Evolutionary conservation across 371 early-diverging fungal genomes (phyloP).

Genomic region (Coemansia sp.): DNA sequence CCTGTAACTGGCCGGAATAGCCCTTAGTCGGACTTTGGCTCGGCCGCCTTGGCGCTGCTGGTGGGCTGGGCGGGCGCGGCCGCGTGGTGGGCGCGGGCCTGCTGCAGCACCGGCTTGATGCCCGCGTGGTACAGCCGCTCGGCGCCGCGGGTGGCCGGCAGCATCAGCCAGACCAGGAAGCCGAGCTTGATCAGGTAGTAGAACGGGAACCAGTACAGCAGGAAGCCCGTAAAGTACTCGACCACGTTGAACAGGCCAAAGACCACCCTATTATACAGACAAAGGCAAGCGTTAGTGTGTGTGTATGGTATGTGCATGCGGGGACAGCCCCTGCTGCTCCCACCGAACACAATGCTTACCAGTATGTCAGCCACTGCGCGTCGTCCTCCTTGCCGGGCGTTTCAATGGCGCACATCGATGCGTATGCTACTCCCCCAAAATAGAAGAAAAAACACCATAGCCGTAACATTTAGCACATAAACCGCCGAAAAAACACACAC

Average conservation of each 20-base stretch:
- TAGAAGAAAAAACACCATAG: neutral
- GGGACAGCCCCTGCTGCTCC: too few species aligned
- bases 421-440: constrained; percentile 60
- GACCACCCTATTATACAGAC: constrained; percentile 56
- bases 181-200: constrained; percentile 91
- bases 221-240: constrained; percentile 83
- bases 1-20: neutral
- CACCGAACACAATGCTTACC: constrained; percentile 24
- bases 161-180: constrained; percentile 78
- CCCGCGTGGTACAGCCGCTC: constrained; percentile 36
- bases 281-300: too few species aligned
- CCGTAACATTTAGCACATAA: too few species aligned
- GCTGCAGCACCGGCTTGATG: constrained; percentile 25
- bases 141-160: constrained; percentile 67
- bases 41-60: neutral
- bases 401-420: constrained; percentile 91
- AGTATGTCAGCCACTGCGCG: constrained; percentile 82
- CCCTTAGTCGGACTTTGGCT: constrained; percentile 30
- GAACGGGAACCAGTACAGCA: constrained; percentile 91
- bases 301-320: too few species aligned
- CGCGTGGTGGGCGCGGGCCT: constrained; percentile 7
- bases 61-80: neutral
- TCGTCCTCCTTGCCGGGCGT: constrained; percentile 74
- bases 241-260: constrained; percentile 78
- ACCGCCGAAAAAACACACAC: too few species aligned